Evolutionary conservation across 805 yeast species (phyloP).

Genomic region (Vanderwaltozyma yarrowii): DNA sequence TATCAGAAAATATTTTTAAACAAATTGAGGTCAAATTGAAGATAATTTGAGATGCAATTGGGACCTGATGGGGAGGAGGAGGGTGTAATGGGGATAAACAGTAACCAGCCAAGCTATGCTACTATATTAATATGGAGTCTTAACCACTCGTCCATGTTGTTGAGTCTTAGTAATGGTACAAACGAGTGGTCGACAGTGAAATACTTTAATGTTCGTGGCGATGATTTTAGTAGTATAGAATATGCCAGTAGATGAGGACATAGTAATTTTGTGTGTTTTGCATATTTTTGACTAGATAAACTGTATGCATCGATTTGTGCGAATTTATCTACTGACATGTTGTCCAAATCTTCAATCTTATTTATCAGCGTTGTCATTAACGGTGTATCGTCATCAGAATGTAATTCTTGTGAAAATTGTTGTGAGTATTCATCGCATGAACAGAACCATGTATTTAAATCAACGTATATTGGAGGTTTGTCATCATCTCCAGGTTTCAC

Average conservation of each 20-base stretch:
- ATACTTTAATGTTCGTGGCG: constrained; percentile 11
- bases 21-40: no score
- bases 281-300: constrained; percentile 19
- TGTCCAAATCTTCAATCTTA: constrained; percentile 12
- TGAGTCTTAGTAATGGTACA: constrained; percentile 18
- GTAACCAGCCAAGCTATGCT: neutral
- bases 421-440: constrained; percentile 25
- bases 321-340: constrained; percentile 20
- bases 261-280: constrained; percentile 15
- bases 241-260: constrained; percentile 29
- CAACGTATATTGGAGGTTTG: constrained; percentile 21
- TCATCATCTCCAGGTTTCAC: constrained; percentile 13
- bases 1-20: no score
- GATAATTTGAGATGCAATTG: no score
- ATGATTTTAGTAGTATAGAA: constrained; percentile 19
- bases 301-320: constrained; percentile 22
- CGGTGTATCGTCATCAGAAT: neutral
- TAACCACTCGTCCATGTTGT: constrained; percentile 28
- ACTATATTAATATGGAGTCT: constrained; percentile 27
- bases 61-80: no score
- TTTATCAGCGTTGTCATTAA: constrained; percentile 4
- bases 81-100: no score
- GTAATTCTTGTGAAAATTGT: constrained; percentile 10
- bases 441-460: constrained; percentile 25
- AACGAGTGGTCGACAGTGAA: constrained; percentile 13